phyloP scores from a whole-genome alignment of 2,329 filamentous ascomycete genomes.

The Apiospora malaysiana region DNA sequence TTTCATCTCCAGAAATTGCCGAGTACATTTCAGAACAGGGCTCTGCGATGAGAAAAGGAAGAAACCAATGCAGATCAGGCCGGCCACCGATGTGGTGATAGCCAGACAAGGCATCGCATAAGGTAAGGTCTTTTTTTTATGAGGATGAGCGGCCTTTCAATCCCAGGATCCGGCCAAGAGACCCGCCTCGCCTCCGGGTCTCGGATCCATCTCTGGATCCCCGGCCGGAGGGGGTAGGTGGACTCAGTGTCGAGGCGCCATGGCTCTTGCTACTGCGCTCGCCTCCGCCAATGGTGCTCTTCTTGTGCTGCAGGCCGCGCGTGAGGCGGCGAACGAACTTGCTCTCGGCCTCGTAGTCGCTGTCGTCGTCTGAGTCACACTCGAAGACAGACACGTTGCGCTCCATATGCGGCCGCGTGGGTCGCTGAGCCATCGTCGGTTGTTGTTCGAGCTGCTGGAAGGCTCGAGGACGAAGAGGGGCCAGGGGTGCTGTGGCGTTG shows the following conservation, averaged over 20 bases:
- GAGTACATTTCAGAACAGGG: neutral
- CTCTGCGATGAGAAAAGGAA: neutral
- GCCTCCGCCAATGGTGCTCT: conserved; percentile 33
- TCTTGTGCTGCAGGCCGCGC: conserved; percentile 47
- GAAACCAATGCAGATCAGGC: neutral
- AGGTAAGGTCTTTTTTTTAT: neutral
- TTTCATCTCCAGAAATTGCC: neutral
- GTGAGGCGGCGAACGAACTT: conserved; percentile 47
- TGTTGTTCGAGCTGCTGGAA: conserved; percentile 24
- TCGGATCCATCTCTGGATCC: conserved; percentile 20
- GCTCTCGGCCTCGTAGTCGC: conserved; percentile 31
- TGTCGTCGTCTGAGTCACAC: conserved; percentile 51
- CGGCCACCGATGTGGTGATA: neutral
- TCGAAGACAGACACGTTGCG: conserved; percentile 54
- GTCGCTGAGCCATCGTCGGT: conserved; percentile 30
- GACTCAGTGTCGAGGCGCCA: conserved; percentile 22
- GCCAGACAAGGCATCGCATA: neutral
- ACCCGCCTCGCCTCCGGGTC: conserved; percentile 36
- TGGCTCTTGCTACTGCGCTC: conserved; percentile 4
- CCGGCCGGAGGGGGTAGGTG: conserved; percentile 11
- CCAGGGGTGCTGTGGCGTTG: conserved; percentile 28
- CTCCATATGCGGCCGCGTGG: conserved; percentile 31
- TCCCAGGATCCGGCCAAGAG: conserved; percentile 37
- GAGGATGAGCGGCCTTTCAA: conserved; percentile 29
- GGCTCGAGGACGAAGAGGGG: conserved; percentile 26